Evolutionary conservation across 2,329 filamentous ascomycete species (phyloP), one percentile per base, ranked within the genome.

Genomic region (Colletotrichum horii): DNA sequence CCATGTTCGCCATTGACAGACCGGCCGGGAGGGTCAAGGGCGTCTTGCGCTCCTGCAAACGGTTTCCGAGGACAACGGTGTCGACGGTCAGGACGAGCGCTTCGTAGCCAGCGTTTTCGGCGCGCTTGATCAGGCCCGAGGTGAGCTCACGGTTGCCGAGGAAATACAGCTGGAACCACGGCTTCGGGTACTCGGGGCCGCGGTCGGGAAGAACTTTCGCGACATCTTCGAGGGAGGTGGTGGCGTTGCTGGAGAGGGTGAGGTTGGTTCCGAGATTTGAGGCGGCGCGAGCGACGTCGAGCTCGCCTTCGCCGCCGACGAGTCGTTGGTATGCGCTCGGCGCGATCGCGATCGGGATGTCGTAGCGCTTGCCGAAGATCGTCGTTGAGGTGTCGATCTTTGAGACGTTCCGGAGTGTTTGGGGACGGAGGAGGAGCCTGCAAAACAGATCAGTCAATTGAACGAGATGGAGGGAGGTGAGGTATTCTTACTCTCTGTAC

Each of bases 311-410:
- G 1, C 78, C 77, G 34, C 81, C 79, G 3, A 77, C 82, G 3
- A 83, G 77, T 58, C 74, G 81, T 28, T 83, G 82, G 60, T 78
- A 80, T 2, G 80, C 82, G 36, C 78, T 81, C 9, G 82, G 82
- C 0, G 82, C 82, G 30, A 83, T 78, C 8, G 77, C 82, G n/a
- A 83, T 78, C 2, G 82, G 82, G 3, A 83, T 76, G 4, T 72
- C 48, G 26, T 76, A 78, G 6, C 32, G 70, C 8, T 75, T 71
- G 14, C 77, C 77, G 24, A 78, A 74, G 8, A 78, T 24, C 0
- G 56, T 70, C 3, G 72, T 77, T 55, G 75, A 73, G 2, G 77
- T 80, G 8, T 80, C 77, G 58, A 81, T 75, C 8, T 58, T 70
- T 3, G 69, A 65, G 7, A 81, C 80, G 26, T 81, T 74, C 11